Base-by-base conservation (phyloP, 2,329 filamentous ascomycete genomes). In the Ceratocystis cubensis region DNA sequence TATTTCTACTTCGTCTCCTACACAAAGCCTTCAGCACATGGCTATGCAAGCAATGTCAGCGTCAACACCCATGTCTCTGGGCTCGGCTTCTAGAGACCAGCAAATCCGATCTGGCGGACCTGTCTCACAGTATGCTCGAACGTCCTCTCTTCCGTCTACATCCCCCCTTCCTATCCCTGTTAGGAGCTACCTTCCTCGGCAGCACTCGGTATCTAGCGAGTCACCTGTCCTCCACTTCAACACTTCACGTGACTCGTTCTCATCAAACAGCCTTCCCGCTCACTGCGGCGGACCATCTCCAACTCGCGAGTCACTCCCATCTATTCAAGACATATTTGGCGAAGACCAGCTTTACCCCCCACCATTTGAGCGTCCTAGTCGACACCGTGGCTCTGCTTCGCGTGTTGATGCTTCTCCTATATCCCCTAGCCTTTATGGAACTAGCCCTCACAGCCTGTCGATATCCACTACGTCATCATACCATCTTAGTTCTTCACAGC, bases 401-500 rank as follows among this genome's bases (percentile, higher is more conserved):
- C 57, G 44, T 10, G 65, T 61, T 10, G 61, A 64, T 22, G 64
- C 66, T 5, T 68, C 64, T 20, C 63, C 63, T 13, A 63, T 63
- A 46, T 63, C 61, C 5, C 64, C 66, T 1, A 50, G 53, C 7
- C 53, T 50, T 5, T 67, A 65, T 25, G 64, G 66, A 45, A 67
- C 63, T 17, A 67, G 66, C 28, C 66, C 66, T 6, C 66, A 63
- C 7, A 64, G 56, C 28, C 64, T 65, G 7, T 64, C 66, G 5
- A 30, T 67, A 22, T 48, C 61, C 25, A 46, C 61, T 8, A n/a
- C 28, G 20, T 57, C 64, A 22, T 57, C 64, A 25, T 68, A 68
- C 46, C 66, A 68, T 25, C 30, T 68, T 10, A 68, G 66, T 17
- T 68, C 66, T 5, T 68, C 66, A 1, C 59, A 68, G 6, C 66